A percentile compares a stretch with the other conserved stretches of the same genome.
These are phyloP conservation scores for Pseudogymnoascus sp. DNA, from an alignment of 2,329 filamentous ascomycete genomes.

Conservation along the genomic window DNA sequence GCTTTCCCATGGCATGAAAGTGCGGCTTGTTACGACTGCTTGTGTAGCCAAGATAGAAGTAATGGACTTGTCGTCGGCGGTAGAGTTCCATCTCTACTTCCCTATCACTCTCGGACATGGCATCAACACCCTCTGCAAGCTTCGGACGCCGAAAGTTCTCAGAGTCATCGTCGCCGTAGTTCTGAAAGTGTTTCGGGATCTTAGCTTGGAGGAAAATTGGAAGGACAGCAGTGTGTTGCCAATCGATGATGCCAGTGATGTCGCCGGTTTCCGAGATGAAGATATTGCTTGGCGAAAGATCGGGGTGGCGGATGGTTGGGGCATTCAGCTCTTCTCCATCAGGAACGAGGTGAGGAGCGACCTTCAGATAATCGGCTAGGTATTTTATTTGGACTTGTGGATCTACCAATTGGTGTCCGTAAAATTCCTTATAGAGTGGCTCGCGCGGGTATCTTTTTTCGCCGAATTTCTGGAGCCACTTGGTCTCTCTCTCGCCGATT, in stretches of 20 bases:
- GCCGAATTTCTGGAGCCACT: conserved; percentile 18
- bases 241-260: conserved; percentile 27
- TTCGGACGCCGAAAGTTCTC: conserved; percentile 18
- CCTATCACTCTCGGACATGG: conserved; percentile 17
- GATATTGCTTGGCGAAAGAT: conserved; percentile 28
- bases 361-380: conserved; percentile 18
- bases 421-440: conserved; percentile 18
- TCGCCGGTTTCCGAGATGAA: conserved; percentile 24
- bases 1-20: conserved; percentile 17
- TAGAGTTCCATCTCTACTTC: conserved; percentile 19
- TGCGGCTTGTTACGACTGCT: conserved; percentile 17
- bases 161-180: conserved; percentile 28
- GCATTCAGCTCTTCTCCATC: conserved; percentile 15
- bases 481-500: conserved; percentile 17
- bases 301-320: conserved; percentile 18
- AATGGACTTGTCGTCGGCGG: conserved; percentile 20
- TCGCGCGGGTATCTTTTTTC: conserved; percentile 16
- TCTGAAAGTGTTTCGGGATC: conserved; percentile 31
- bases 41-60: conserved; percentile 19
- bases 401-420: conserved; percentile 17
- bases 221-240: conserved; percentile 27
- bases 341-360: conserved; percentile 18
- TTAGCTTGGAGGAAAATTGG: conserved; percentile 27
- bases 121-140: conserved; percentile 16
- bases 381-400: conserved; percentile 16